These are phyloP conservation scores for Orbilia quercus DNA, from an alignment of 2,329 filamentous ascomycete species.

Conservation along the genomic window DNA sequence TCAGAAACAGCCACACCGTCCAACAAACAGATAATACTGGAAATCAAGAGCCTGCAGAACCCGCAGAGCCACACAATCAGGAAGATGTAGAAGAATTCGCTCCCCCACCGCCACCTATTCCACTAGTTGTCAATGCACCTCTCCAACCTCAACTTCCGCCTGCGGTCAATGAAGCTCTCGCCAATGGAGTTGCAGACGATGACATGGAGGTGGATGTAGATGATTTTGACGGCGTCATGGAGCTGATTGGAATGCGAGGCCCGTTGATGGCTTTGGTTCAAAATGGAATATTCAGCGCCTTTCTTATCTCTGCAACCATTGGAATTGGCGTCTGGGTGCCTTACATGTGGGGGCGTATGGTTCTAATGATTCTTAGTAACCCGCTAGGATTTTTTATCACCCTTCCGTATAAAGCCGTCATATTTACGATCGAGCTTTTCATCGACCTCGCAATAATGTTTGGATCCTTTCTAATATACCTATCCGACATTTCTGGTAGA, in stretches of 20 bases:
- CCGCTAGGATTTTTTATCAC: slow-evolving; percentile 59
- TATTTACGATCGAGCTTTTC: slow-evolving; percentile 59
- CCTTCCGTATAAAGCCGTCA: slow-evolving; percentile 57
- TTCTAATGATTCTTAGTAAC: slow-evolving; percentile 67
- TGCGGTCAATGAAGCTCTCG: slow-evolving; percentile 26
- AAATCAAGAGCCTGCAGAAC: neutral
- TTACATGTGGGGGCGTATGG: slow-evolving; percentile 88
- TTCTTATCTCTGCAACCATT: slow-evolving; percentile 87
- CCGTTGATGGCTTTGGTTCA: slow-evolving; percentile 89
- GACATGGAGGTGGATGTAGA: slow-evolving; percentile 77
- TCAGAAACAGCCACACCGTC: slow-evolving; percentile 26
- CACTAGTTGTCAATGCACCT: slow-evolving; percentile 33
- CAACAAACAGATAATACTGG: slow-evolving; percentile 9
- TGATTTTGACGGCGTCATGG: slow-evolving; percentile 94
- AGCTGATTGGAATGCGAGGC: slow-evolving; percentile 95
- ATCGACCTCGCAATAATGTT: slow-evolving; percentile 59
- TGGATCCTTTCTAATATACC: slow-evolving; percentile 58
- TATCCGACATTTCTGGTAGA: slow-evolving; percentile 56
- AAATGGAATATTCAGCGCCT: slow-evolving; percentile 92
- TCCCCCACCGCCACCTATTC: slow-evolving; percentile 11
- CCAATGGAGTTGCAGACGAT: slow-evolving; percentile 56
- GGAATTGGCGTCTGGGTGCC: slow-evolving; percentile 87
- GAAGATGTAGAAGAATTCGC: slow-evolving; percentile 2
- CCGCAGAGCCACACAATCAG: neutral
- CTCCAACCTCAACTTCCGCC: slow-evolving; percentile 38